A percentile compares a stretch with the other conserved stretches of the same genome.
These are phyloP conservation scores for Pyrenula massariospora DNA, from an alignment of 495 filamentous ascomycete genomes.

Conservation along the genomic window DNA sequence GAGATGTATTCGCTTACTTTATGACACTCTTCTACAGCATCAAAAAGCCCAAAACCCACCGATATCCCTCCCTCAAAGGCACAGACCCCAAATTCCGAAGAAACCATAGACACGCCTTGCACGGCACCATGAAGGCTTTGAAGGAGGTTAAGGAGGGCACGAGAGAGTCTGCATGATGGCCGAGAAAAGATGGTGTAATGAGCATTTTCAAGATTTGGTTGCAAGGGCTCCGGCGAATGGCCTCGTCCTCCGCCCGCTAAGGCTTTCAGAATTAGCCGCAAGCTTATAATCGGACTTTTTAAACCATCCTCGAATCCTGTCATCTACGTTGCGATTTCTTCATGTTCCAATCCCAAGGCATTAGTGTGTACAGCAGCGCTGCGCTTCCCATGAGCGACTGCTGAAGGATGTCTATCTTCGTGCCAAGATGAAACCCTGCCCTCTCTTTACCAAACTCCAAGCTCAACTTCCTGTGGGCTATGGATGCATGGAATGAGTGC, in stretches of 20 bases:
- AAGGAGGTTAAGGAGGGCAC: slow-evolving; percentile 98
- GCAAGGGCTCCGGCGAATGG: background rate
- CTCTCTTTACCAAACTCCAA: slow-evolving; percentile 90
- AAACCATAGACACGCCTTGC: slow-evolving; percentile 98
- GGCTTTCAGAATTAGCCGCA: background rate
- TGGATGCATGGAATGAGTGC: slow-evolving; percentile 83
- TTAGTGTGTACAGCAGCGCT: slow-evolving; percentile 99
- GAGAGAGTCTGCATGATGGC: slow-evolving; percentile 81
- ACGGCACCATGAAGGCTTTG: slow-evolving; percentile 95
- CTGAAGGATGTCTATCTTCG: slow-evolving; percentile 91
- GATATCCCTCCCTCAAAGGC: slow-evolving; percentile 97
- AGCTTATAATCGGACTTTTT: background rate
- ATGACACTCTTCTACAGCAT: slow-evolving; percentile 49
- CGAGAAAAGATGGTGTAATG: slow-evolving; percentile 11
- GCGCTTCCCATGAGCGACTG: slow-evolving; percentile 62
- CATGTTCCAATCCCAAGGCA: slow-evolving; percentile 44
- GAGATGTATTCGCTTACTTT: slow-evolving; percentile 19
- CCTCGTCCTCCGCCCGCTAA: background rate
- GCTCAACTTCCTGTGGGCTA: slow-evolving; percentile 43
- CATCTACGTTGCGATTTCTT: background rate
- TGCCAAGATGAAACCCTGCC: slow-evolving; percentile 73
- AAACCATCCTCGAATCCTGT: background rate
- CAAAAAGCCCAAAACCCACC: slow-evolving; percentile 98
- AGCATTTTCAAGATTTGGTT: no score
- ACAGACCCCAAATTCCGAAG: slow-evolving; percentile 99